Percentiles rank a stretch among this genome's conserved stretches.
Evolutionary conservation across 257 asterid species (phyloP).

Genomic region (Jasminum sambac): DNA sequence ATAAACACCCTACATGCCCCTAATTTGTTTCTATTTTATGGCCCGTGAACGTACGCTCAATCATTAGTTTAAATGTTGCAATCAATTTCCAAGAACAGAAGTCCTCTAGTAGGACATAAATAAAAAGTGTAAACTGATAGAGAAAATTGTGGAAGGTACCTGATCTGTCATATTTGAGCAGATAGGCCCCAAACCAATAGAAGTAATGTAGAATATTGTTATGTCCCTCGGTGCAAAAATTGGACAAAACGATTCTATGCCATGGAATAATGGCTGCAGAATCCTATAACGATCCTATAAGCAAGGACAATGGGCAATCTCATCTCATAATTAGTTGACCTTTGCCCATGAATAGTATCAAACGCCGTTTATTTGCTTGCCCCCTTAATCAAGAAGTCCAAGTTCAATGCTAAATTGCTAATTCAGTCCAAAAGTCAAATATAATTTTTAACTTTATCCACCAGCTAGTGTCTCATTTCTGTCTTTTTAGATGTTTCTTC

Average conservation of each 20-base stretch:
- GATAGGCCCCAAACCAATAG: too few relatives aligned
- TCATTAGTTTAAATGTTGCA: too few relatives aligned
- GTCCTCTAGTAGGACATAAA: too few relatives aligned
- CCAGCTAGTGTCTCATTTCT: background rate
- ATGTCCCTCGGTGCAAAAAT: too few relatives aligned
- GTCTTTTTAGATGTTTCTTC: too few relatives aligned
- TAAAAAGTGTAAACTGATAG: too few relatives aligned
- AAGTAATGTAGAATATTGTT: too few relatives aligned
- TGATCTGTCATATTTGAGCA: too few relatives aligned
- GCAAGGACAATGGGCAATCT: background rate
- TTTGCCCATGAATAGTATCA: background rate
- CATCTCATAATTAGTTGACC: background rate
- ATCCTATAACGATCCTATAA: background rate
- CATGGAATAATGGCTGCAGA: background rate
- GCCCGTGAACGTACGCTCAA: too few relatives aligned
- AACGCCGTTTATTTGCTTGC: background rate
- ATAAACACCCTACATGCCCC: too few relatives aligned
- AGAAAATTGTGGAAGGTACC: too few relatives aligned
- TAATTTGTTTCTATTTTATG: background rate
- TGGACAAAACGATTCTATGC: background rate
- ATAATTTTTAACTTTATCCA: background rate
- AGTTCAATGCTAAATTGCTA: constrained; percentile 1
- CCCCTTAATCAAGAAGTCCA: background rate
- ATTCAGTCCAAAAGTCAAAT: background rate
- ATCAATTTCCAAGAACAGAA: too few relatives aligned